A percentile compares a stretch with the other conserved stretches of the same genome.
Evolutionary conservation across 2,329 filamentous ascomycete genomes (phyloP).

Genomic region (Polytolypa hystricis): DNA sequence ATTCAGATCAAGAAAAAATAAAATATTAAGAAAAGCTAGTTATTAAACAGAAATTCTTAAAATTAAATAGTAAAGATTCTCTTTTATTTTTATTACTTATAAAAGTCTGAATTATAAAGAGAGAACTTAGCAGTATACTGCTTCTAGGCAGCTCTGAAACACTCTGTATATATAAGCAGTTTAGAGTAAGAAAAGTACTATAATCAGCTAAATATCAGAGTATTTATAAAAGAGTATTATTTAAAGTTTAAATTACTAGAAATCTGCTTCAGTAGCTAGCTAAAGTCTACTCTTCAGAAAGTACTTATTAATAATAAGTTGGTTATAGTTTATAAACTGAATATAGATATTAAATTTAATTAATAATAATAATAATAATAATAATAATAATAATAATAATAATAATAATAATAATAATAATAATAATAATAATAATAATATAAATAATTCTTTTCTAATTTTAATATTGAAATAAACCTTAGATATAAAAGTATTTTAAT

Average conservation of each 20-base stretch:
- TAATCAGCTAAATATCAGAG: not conserved
- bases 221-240: not conserved
- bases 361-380: not conserved
- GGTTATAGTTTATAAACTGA: not conserved
- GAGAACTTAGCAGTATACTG: not conserved
- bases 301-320: not conserved
- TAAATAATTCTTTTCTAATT: too few relatives aligned
- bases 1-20: too few relatives aligned
- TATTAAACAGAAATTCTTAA: too few relatives aligned
- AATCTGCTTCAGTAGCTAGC: not conserved
- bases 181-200: not conserved
- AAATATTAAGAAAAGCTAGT: too few relatives aligned
- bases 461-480: too few relatives aligned
- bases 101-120: too few relatives aligned
- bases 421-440: too few relatives aligned
- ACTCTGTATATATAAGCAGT: not conserved
- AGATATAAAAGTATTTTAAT: too few relatives aligned
- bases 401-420: too few relatives aligned
- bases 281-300: not conserved
- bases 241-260: not conserved
- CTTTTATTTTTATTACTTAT: too few relatives aligned
- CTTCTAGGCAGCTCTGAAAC: not conserved
- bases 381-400: not conserved
- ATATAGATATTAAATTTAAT: not conserved
- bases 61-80: too few relatives aligned